Evolutionary conservation across 1,139 yeast species (phyloP).

Genomic region (Debaryomyces psychrophilus): DNA sequence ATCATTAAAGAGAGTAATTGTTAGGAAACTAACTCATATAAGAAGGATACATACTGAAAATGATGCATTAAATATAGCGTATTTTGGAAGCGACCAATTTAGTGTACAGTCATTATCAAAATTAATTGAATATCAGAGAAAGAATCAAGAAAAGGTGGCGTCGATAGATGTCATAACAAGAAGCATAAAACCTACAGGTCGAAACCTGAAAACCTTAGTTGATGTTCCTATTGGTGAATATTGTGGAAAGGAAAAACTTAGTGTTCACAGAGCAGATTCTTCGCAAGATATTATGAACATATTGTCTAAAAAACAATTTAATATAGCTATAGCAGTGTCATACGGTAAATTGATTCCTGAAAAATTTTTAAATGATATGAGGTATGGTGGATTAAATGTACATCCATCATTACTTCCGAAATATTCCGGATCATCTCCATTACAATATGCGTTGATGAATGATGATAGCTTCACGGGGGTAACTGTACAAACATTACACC

Average conservation of each 20-base stretch:
- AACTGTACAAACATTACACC: slow-evolving; percentile 87
- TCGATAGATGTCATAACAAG: slow-evolving; percentile 67
- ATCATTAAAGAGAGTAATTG: background rate
- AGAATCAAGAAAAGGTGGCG: slow-evolving; percentile 34
- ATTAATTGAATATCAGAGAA: slow-evolving; percentile 39
- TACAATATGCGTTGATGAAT: slow-evolving; percentile 76
- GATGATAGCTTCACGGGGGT: slow-evolving; percentile 74
- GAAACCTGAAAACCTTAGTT: slow-evolving; percentile 50
- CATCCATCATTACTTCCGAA: slow-evolving; percentile 90
- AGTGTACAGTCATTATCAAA: slow-evolving; percentile 60
- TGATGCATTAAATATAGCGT: slow-evolving; percentile 45
- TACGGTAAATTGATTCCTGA: slow-evolving; percentile 81
- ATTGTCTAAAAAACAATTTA: slow-evolving; percentile 34
- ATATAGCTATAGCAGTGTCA: slow-evolving; percentile 84
- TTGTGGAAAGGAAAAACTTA: slow-evolving; percentile 37
- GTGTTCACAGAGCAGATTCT: slow-evolving; percentile 62
- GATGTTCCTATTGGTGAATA: slow-evolving; percentile 61
- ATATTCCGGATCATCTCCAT: slow-evolving; percentile 88
- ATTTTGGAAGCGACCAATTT: slow-evolving; percentile 83
- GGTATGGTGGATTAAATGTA: slow-evolving; percentile 78
- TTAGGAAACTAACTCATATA: background rate
- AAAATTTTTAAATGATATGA: slow-evolving; percentile 48
- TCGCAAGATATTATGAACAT: slow-evolving; percentile 51
- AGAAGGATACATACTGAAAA: background rate
- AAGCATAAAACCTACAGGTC: slow-evolving; percentile 70